Evolutionary conservation across 1,284 basidiomycete species (phyloP).

Genomic region (Amylostereum areolatum): DNA sequence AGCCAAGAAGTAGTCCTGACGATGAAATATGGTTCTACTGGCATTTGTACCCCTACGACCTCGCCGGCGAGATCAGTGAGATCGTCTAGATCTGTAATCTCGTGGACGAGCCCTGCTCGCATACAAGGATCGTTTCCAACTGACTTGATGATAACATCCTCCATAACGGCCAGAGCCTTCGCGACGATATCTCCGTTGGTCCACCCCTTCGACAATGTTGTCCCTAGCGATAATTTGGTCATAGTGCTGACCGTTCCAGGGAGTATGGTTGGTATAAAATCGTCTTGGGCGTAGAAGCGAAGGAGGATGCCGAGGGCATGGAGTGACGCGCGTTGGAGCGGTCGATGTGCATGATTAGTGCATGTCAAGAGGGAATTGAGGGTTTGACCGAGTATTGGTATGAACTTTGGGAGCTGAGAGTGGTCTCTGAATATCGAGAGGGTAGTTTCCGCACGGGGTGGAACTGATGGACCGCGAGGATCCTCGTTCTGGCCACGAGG

Average conservation of each 20-base stretch:
- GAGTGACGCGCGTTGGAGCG: conserved; percentile 63
- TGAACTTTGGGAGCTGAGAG: conserved; percentile 43
- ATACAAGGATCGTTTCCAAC: conserved; percentile 62
- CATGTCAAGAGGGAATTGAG: conserved; percentile 63
- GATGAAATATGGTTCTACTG: conserved; percentile 32
- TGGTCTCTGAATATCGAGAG: conserved; percentile 40
- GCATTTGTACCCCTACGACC: neutral
- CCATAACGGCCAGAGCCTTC: conserved; percentile 51
- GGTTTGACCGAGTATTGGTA: conserved; percentile 81
- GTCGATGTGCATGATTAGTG: conserved; percentile 47
- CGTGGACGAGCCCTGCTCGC: conserved; percentile 51
- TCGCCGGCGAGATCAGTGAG: conserved; percentile 24
- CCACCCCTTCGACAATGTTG: conserved; percentile 47
- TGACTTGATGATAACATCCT: conserved; percentile 47
- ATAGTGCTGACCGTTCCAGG: conserved; percentile 78
- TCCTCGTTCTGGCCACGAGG: conserved; percentile 37
- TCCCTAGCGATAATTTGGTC: conserved; percentile 60
- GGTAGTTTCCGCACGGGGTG: conserved; percentile 24
- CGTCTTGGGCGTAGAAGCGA: conserved; percentile 52
- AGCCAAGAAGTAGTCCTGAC: conserved; percentile 53
- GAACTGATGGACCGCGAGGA: conserved; percentile 16
- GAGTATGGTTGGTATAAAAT: conserved; percentile 66
- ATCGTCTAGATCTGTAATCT: conserved; percentile 56
- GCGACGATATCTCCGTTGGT: conserved; percentile 60
- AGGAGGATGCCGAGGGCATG: conserved; percentile 54